Conservation (phyloP, 495 filamentous ascomycete genomes). For the Xanthoparmelia taractica region DNA sequence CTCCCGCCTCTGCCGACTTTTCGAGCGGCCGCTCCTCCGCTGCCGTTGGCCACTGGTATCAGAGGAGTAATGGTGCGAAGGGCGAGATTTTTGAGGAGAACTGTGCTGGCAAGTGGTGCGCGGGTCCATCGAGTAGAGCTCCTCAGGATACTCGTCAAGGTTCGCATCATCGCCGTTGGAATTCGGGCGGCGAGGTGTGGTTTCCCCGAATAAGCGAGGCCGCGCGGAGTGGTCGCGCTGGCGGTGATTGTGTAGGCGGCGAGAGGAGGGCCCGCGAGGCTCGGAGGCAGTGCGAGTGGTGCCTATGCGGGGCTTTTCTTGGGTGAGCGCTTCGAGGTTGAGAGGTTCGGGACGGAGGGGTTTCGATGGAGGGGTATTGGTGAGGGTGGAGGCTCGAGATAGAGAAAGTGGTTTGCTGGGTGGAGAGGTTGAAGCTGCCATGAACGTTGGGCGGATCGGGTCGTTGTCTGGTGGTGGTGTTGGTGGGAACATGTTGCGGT, state of each 20-base stretch:
- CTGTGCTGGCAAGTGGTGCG: constrained; percentile 26
- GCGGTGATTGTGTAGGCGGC: constrained; percentile 17
- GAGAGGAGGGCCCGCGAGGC: constrained; percentile 36
- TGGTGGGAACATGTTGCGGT: constrained; percentile 86
- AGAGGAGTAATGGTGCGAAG: constrained; percentile 16
- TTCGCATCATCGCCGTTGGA: constrained; percentile 38
- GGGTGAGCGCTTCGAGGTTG: constrained; percentile 27
- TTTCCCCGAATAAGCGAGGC: constrained; percentile 30
- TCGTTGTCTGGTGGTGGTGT: constrained; percentile 90
- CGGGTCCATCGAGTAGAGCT: constrained; percentile 64
- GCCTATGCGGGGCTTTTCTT: constrained; percentile 42
- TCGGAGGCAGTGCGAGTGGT: constrained; percentile 50
- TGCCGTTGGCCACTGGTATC: constrained; percentile 42
- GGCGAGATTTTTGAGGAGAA: constrained; percentile 28
- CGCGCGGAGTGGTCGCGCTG: constrained; percentile 17
- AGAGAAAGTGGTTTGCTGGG: constrained; percentile 19
- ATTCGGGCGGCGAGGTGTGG: constrained; percentile 20
- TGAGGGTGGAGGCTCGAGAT: constrained; percentile 7
- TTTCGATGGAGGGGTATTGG: constrained; percentile 32
- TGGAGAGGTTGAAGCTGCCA: constrained; percentile 27
- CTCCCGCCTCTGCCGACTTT: constrained; percentile 12
- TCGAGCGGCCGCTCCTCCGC: constrained; percentile 18
- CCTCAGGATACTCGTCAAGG: constrained; percentile 55
- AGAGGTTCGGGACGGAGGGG: constrained; percentile 35
- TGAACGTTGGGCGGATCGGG: constrained; percentile 29